These are phyloP conservation scores for Moesziomyces sp. DNA, from an alignment of 1,284 basidiomycete species.

Conservation along the genomic window DNA sequence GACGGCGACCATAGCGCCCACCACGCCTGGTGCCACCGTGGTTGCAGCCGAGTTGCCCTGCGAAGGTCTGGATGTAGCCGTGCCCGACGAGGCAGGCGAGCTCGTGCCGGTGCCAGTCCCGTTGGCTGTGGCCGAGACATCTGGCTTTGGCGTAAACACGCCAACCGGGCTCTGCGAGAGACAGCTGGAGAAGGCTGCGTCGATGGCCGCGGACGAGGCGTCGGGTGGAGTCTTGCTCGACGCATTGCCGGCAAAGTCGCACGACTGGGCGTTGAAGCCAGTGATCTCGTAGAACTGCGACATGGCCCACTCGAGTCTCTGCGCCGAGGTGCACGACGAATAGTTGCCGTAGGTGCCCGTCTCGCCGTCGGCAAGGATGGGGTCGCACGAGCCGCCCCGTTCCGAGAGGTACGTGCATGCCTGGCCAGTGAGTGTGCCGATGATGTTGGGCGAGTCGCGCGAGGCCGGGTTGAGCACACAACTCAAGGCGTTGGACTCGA, in stretches of 20 bases:
- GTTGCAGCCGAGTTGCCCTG: background rate
- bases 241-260: slow-evolving; percentile 84
- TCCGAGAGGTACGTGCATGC: slow-evolving; percentile 77
- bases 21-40: background rate
- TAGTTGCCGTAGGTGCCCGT: slow-evolving; percentile 81
- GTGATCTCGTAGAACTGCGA: slow-evolving; percentile 79
- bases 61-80: background rate
- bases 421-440: slow-evolving; percentile 77
- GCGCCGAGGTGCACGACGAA: slow-evolving; percentile 79
- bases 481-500: slow-evolving; percentile 74
- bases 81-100: background rate
- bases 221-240: slow-evolving; percentile 75
- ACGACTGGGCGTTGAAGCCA: slow-evolving; percentile 73
- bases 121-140: slow-evolving; percentile 7
- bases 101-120: background rate
- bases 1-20: too few relatives aligned
- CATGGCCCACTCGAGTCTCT: slow-evolving; percentile 76
- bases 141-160: slow-evolving; percentile 51
- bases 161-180: slow-evolving; percentile 74
- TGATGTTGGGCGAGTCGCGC: slow-evolving; percentile 75
- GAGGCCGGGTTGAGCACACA: slow-evolving; percentile 78
- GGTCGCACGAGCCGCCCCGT: slow-evolving; percentile 72
- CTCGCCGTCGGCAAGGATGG: slow-evolving; percentile 79
- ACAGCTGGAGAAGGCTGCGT: slow-evolving; percentile 77
- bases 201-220: slow-evolving; percentile 73